These are phyloP conservation scores for Vinca minor DNA, from an alignment of 257 asterid genomes.

Conservation along the genomic window DNA sequence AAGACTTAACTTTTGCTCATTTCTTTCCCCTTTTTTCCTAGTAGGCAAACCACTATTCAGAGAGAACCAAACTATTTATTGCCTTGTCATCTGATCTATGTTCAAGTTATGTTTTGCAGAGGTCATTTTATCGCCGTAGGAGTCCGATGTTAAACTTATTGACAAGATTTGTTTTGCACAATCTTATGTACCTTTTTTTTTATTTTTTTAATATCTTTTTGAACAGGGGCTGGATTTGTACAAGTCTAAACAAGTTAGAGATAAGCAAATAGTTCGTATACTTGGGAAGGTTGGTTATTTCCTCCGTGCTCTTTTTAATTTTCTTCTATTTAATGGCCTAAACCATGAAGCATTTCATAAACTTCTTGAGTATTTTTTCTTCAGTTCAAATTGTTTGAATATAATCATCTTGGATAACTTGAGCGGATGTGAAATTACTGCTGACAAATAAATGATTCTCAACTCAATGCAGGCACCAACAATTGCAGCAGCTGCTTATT, in stretches of 20 bases:
- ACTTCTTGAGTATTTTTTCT: background rate
- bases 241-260: conserved; percentile 84
- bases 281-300: conserved; percentile 78
- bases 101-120: background rate
- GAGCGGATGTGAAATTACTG: background rate
- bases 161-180: background rate
- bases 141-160: background rate
- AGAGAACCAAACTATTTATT: background rate
- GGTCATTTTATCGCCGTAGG: background rate
- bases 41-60: background rate
- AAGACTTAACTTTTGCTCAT: conserved; percentile 1
- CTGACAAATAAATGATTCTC: conserved; percentile 1
- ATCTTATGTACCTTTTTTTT: background rate
- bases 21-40: background rate
- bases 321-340: conserved; percentile 6
- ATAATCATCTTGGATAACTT: background rate
- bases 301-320: conserved; percentile 7
- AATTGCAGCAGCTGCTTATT: conserved; percentile 97
- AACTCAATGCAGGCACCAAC: conserved; percentile 74
- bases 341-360: background rate
- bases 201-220: too few species aligned
- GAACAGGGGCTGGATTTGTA: conserved; percentile 80
- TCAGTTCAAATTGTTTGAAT: background rate
- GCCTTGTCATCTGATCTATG: background rate
- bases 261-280: conserved; percentile 87